Evolutionary conservation across 257 asterid genomes (phyloP), one percentile per base, ranked within the genome.

Genomic region (Capsicum rhomboideum): DNA sequence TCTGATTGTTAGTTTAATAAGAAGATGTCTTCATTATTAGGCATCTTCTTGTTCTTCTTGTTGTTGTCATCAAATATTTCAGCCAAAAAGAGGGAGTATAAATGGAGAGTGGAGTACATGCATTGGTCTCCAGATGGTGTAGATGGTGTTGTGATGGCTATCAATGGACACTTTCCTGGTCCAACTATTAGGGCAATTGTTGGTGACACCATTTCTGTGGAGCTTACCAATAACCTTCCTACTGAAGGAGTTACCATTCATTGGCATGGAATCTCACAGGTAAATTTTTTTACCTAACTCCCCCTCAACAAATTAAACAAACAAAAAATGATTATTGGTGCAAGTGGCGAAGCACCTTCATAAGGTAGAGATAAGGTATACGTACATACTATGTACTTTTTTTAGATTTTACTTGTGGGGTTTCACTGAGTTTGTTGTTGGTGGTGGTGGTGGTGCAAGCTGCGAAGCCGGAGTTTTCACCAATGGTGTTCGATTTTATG

Each of bases 261-360:
- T 81, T 95, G 98, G 97, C 98, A 95, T 87, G 98, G 98, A 37
- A 91, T 95, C 40, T 64, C 93, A 89, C 98, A 95, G 96, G 97
- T 94, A 8, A 2, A 8, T 56, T 20, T 20, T 8, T 8, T 20
- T 56, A 56, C 23, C 61, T 46, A n/a, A n/a, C n/a, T n/a, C 37
- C 37, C 37, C 37, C 37, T n/a, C n/a, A n/a, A n/a, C 37, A 31
- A 31, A 31, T 3, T 1, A 31, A 46, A 46, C 10, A 7, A 44
- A 44, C 7, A 44, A 46, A 46, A 10, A 46, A 12, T 46, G 11
- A 9, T 46, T 0, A 9, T 46, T 46, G 55, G 4, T 50, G 17
- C 17, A 50, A 50, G 29, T 58, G 66, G 66, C 13, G 1, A 4
- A 0, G 66, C 1, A n/a, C n/a, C n/a, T n/a, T n/a, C n/a, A n/a